A percentile compares a stretch with the other conserved stretches of the same genome.
Conservation (phyloP, 306 rosid genomes). For the Gynostemma pentaphyllum region DNA sequence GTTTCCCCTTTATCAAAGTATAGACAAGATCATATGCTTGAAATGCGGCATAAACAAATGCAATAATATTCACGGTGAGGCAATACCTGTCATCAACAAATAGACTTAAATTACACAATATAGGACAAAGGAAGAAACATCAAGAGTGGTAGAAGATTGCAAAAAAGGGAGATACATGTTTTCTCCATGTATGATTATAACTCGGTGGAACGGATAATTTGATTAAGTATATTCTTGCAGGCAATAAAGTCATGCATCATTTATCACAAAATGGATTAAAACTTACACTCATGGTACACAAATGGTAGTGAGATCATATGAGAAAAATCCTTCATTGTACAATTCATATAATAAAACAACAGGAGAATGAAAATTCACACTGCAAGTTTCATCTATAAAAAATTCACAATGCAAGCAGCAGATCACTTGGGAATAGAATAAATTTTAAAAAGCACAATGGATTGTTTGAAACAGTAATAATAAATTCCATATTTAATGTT, state of each 20-base stretch:
- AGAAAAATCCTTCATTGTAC: constrained; percentile 6
- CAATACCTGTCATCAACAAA: constrained; percentile 60
- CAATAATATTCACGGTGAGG: constrained; percentile 66
- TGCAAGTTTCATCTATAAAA: too few species aligned
- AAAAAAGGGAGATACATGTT: not conserved
- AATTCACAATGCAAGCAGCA: too few species aligned
- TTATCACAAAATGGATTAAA: not conserved
- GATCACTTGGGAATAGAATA: not conserved
- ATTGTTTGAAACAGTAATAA: too few species aligned
- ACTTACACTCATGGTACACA: not conserved
- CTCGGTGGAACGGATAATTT: not conserved
- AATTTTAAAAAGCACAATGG: too few species aligned
- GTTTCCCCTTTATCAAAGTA: constrained; percentile 30
- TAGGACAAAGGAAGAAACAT: not conserved
- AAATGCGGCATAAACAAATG: constrained; percentile 56
- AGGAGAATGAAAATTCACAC: not conserved
- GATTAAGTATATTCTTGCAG: constrained; percentile 5
- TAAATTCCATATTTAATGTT: too few species aligned
- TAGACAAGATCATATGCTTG: constrained; percentile 50
- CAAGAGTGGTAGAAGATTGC: not conserved
- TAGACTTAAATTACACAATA: not conserved
- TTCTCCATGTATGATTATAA: not conserved
- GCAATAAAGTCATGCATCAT: not conserved
- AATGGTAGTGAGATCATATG: not conserved
- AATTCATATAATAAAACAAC: not conserved